phyloP scores from a whole-genome alignment of 2,329 filamentous ascomycete genomes.

The Paracorniculantispora psalliotae region DNA sequence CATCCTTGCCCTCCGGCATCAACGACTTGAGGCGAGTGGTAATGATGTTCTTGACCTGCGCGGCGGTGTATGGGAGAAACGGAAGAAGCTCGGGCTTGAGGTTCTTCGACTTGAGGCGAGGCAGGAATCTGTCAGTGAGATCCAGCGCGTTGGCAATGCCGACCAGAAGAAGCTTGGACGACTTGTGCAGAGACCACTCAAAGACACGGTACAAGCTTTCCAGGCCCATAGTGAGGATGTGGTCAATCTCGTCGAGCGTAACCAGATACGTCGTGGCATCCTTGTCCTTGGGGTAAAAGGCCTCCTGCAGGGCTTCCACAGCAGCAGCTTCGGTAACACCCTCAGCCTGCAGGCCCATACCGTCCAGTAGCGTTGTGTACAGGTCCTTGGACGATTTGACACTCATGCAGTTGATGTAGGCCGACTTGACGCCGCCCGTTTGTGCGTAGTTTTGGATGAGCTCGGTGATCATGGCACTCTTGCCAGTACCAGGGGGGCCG shows the following conservation, averaged over 20 bases:
- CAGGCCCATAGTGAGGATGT: constrained; percentile 81
- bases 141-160: constrained; percentile 96
- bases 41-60: constrained; percentile 84
- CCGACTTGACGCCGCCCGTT: constrained; percentile 55
- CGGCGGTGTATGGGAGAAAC: constrained; percentile 85
- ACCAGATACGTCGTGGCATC: constrained; percentile 65
- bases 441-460: constrained; percentile 58
- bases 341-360: constrained; percentile 56
- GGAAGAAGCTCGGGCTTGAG: constrained; percentile 85
- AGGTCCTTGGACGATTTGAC: constrained; percentile 84
- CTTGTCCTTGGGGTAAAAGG: constrained; percentile 63
- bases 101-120: constrained; percentile 86
- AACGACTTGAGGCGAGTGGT: constrained; percentile 75
- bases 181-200: constrained; percentile 84
- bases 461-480: constrained; percentile 87
- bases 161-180: constrained; percentile 75
- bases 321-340: constrained; percentile 59
- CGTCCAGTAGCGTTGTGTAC: constrained; percentile 71
- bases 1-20: constrained; percentile 52
- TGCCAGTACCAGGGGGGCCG: constrained; percentile 91
- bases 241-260: constrained; percentile 90
- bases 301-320: constrained; percentile 59
- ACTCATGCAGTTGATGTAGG: constrained; percentile 95
- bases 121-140: constrained; percentile 89
- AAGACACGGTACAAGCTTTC: constrained; percentile 92